phyloP scores from a whole-genome alignment of 805 yeast genomes.

The Ogataea kodamae region DNA sequence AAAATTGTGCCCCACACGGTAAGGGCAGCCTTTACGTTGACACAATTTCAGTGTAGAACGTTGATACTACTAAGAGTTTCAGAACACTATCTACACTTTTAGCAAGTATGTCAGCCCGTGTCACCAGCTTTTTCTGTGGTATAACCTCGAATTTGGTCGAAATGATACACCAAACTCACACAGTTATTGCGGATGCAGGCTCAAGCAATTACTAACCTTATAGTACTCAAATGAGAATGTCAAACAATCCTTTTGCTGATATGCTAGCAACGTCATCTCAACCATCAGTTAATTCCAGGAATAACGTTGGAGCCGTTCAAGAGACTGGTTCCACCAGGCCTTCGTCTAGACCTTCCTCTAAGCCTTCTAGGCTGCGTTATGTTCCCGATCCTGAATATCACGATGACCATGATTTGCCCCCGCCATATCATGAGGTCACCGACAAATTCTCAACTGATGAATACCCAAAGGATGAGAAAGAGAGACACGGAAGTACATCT shows the following conservation, averaged over 20 bases:
- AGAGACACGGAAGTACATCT: conserved; percentile 20
- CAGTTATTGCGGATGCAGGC: not conserved
- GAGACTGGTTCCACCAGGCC: no score
- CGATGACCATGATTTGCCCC: conserved; percentile 42
- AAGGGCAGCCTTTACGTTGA: no score
- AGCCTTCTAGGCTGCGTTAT: conserved; percentile 17
- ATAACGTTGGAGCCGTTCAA: no score
- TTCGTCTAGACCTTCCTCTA: conserved; percentile 24
- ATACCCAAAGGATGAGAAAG: conserved; percentile 53
- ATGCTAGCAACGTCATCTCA: conserved; percentile 41
- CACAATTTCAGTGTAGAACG: conserved; percentile 3
- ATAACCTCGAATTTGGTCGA: no score
- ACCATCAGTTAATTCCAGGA: conserved; percentile 24
- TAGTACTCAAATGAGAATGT: conserved; percentile 20
- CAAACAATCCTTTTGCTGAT: conserved; percentile 54
- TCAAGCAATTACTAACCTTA: conserved; percentile 2
- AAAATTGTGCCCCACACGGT: conserved; percentile 7
- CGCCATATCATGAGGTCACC: conserved; percentile 69
- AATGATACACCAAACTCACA: not conserved
- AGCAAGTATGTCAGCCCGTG: no score
- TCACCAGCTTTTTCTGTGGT: no score
- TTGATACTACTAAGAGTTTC: no score
- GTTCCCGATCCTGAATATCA: conserved; percentile 29
- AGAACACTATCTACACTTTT: no score
- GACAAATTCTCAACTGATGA: conserved; percentile 38